Evolutionary conservation across 2,329 filamentous ascomycete genomes (phyloP), one percentile per base, ranked within the genome.

Genomic region (Celoporthe dispersa): DNA sequence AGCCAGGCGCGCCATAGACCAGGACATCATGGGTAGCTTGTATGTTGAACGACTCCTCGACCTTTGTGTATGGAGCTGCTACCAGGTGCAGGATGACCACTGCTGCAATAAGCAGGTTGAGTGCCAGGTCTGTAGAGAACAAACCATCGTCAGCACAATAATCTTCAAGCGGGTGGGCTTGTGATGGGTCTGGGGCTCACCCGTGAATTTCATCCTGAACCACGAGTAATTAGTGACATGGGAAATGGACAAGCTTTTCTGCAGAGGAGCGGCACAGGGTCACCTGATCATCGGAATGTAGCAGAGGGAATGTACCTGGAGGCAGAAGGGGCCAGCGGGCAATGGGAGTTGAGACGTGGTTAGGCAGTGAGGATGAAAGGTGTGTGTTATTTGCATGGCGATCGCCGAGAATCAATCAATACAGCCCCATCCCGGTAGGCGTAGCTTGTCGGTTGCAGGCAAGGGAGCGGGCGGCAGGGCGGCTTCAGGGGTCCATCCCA

Each of bases 21-120:
- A 97, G 80, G 48, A 99, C 91, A 79, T 99, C 96, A 80, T 98
- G 96, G 3, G 90, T 88, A 7, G 96, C 96, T 80, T 99, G 96
- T 70, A 98, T 89, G 79, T 97, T 97, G 87, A 99, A 98, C 0
- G 95, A 98, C 81, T 99, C 96, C 80, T 99, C 96, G 71, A 99
- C 96, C 80, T 99, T 99, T 69, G 94, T 98, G 83, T 97, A 95
- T 0, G 96, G 96, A 14, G 94, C 89, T 33, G 90, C 79, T 72
- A 89, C 77, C 68, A 97, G 88, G 80, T 97, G 93, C 68, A 92
- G 68, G 70, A 92, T 79, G 75, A 93, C 84, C 44, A 91, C 78
- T 2, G 84, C 79, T 1, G 92, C 91, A 70, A 94, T 83, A 64
- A 90, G 80, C 73, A 90, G 77, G 67, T 82, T 79, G 55, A 91